Evolutionary conservation across 768 basidiomycete species (phyloP), one percentile per base, ranked within the genome.

Genomic region (Leccinum disarticulatum): DNA sequence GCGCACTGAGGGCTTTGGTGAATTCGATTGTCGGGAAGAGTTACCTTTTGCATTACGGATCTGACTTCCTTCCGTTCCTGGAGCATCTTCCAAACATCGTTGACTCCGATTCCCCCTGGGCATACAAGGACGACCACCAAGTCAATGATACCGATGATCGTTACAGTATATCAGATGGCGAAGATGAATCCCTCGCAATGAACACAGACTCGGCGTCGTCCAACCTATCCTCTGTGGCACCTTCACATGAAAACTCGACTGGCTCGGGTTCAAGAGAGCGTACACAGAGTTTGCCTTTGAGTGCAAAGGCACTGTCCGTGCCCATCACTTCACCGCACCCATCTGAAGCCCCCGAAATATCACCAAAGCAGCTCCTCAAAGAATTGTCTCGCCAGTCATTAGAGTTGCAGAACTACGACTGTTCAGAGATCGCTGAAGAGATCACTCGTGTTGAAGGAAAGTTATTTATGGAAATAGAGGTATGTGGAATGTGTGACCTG

Each of bases 11-110:
- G 38, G 91, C 90, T 10, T 78, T 94, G 47, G 84, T 93, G 67
- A 90, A 87, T 66, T 91, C 88, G 0, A 87, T 93, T 63, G 79
- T 88, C 9, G 83, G 85, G 53, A 91, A 93, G 71, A 88, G 88
- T 0, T 87, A 93, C 68, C 84, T 93, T 22, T 79, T 92, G 14
- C 91, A 93, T 70, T 94, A 94, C 63, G 92, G 88, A 38, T 86
- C 89, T 14, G 88, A 91, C 66, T 85, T 94, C 65, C 80, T 91
- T 10, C 90, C 90, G 1, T 93, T 94, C 69, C 77, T 91, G 36
- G 89, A 92, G 64, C 77, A 81, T 52, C 77, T 91, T 10, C 80
- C 87, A 5, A 78, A 72, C 35, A 77, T 90, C 27, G 74, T 77
- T n/a, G 91, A 93, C 68, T 79, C 80, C 55, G 90, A 93, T 69